Conservation (phyloP, 2,329 filamentous ascomycete species). For the Penicillium sp. region DNA sequence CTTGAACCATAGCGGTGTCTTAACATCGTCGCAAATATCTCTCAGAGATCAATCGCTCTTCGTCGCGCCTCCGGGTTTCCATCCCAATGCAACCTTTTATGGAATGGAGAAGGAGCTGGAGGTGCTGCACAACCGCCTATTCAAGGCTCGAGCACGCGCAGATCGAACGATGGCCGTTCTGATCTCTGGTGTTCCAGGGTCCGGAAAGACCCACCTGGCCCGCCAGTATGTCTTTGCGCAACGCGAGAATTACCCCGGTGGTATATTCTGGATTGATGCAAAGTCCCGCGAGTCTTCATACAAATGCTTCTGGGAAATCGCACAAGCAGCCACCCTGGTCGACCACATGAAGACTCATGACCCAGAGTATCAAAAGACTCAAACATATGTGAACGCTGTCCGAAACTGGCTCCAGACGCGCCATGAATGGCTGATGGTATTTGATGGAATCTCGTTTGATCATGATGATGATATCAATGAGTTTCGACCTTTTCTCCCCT, state of each 20-base stretch:
- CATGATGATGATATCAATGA: constrained; percentile 50
- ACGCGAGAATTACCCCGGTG: constrained; percentile 59
- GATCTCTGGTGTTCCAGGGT: constrained; percentile 63
- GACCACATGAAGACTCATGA: constrained; percentile 43
- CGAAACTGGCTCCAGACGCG: constrained; percentile 60
- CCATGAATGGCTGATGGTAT: constrained; percentile 65
- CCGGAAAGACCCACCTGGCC: constrained; percentile 67
- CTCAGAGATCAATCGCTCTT: constrained; percentile 33
- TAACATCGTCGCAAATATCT: constrained; percentile 23
- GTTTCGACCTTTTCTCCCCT: constrained; percentile 62
- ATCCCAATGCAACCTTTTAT: constrained; percentile 62
- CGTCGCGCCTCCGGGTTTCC: constrained; percentile 56
- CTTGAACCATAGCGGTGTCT: constrained; percentile 22
- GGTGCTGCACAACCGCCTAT: constrained; percentile 59
- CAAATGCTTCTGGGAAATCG: constrained; percentile 65
- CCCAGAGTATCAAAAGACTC: constrained; percentile 39
- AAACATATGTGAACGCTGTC: constrained; percentile 56
- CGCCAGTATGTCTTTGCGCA: constrained; percentile 65
- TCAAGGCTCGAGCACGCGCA: constrained; percentile 56
- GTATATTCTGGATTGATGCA: constrained; percentile 68
- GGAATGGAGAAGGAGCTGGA: constrained; percentile 60
- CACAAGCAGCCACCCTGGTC: constrained; percentile 54
- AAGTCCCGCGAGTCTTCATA: constrained; percentile 59
- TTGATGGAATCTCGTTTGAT: constrained; percentile 66
- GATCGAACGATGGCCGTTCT: constrained; percentile 63